A percentile compares a stretch with the other conserved stretches of the same genome.
These are phyloP conservation scores for Saturnispora quitensis DNA, from an alignment of 805 yeast species.

Conservation along the genomic window DNA sequence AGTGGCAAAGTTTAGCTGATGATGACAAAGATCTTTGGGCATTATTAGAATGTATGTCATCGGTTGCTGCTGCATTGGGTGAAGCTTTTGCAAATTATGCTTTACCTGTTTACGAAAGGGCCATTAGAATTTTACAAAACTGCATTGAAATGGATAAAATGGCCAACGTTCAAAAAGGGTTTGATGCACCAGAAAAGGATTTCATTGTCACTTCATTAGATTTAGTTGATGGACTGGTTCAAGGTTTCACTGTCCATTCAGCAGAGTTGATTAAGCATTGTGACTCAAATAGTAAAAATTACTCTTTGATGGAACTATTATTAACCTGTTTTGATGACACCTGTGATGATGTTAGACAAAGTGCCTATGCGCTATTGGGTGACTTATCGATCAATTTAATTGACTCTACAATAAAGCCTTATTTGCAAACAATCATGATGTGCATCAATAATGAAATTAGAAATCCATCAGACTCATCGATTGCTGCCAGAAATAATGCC, in stretches of 20 bases:
- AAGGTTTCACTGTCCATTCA: conserved; percentile 66
- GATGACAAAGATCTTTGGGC: conserved; percentile 87
- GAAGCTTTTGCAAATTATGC: conserved; percentile 85
- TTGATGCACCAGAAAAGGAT: conserved; percentile 79
- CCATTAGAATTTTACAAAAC: conserved; percentile 55
- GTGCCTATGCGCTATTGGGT: conserved; percentile 83
- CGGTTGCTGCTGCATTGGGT: conserved; percentile 82
- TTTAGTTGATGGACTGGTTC: conserved; percentile 84
- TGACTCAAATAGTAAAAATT: conserved; percentile 15
- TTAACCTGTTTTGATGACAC: conserved; percentile 66
- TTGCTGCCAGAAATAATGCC: conserved; percentile 76
- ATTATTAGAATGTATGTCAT: conserved; percentile 82
- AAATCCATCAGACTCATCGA: conserved; percentile 35
- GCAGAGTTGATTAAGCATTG: conserved; percentile 39
- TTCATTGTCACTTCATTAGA: conserved; percentile 85
- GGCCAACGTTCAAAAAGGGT: conserved; percentile 54
- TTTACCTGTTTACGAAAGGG: conserved; percentile 72
- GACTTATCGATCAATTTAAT: conserved; percentile 65
- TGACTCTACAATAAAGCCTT: conserved; percentile 37
- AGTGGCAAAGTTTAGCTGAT: conserved; percentile 72
- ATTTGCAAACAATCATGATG: conserved; percentile 45
- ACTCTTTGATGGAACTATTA: conserved; percentile 48
- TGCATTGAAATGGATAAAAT: conserved; percentile 61
- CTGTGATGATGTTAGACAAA: conserved; percentile 83
- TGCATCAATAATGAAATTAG: conserved; percentile 63